phyloP scores from a whole-genome alignment of 1,284 basidiomycete genomes.

The Veloporphyrellus conicus region DNA sequence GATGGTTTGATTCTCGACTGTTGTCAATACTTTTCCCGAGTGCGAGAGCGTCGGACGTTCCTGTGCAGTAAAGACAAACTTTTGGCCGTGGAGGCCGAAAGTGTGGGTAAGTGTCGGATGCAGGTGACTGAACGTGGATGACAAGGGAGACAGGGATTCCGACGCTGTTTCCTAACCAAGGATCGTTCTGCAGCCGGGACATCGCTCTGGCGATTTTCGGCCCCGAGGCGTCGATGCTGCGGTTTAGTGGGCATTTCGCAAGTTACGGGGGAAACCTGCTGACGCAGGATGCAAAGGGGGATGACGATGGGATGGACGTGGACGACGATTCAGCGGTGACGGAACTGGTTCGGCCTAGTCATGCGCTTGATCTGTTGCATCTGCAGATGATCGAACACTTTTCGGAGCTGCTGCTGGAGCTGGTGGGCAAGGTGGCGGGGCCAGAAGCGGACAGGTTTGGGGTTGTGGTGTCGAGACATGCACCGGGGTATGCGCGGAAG shows the following conservation, averaged over 20 bases:
- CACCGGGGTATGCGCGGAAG: conserved; percentile 45
- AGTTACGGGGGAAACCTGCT: conserved; percentile 35
- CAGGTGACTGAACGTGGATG: conserved; percentile 10
- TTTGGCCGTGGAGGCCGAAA: conserved; percentile 51
- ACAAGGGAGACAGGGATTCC: conserved; percentile 26
- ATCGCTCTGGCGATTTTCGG: conserved; percentile 43
- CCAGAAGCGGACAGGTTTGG: conserved; percentile 37
- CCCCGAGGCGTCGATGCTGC: conserved; percentile 29
- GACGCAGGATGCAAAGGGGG: conserved; percentile 29
- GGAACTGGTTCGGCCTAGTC: conserved; percentile 38
- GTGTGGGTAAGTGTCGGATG: conserved; percentile 40
- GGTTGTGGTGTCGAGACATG: conserved; percentile 48
- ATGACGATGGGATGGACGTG: conserved; percentile 56
- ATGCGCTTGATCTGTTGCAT: conserved; percentile 64
- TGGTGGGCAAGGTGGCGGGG: conserved; percentile 53
- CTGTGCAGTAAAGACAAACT: conserved; percentile 66
- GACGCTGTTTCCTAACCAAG: conserved; percentile 26
- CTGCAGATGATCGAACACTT: conserved; percentile 67
- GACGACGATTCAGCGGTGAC: conserved; percentile 46
- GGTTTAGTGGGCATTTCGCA: conserved; percentile 36
- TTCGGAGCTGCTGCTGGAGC: conserved; percentile 51
- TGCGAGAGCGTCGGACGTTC: conserved; percentile 38
- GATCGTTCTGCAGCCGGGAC: conserved; percentile 38
- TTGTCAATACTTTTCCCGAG: conserved; percentile 50
- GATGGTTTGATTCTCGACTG: conserved; percentile 71